phyloP scores from a whole-genome alignment of 495 filamentous ascomycete species.

The Neurospora discreta region DNA sequence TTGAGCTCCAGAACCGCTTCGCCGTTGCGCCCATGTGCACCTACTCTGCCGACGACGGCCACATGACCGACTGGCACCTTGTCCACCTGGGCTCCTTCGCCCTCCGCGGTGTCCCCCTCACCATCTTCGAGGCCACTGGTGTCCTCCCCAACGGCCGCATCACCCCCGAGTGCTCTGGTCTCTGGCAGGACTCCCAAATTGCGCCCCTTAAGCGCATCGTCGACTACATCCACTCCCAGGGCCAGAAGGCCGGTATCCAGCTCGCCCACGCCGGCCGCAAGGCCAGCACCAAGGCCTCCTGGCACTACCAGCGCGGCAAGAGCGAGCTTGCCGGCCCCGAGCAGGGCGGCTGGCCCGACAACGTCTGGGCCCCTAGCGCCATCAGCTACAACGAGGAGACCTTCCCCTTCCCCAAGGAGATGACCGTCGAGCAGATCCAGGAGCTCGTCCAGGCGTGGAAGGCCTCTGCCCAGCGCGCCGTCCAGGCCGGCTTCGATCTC shows the following conservation, averaged over 20 bases:
- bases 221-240: constrained; percentile 51
- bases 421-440: constrained; percentile 52
- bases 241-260: constrained; percentile 59
- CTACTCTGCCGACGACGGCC: constrained; percentile 57
- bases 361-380: constrained; percentile 41
- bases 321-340: constrained; percentile 35
- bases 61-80: constrained; percentile 61
- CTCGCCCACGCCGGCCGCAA: constrained; percentile 68
- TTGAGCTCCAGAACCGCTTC: constrained; percentile 66
- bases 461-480: constrained; percentile 46
- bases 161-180: constrained; percentile 53
- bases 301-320: constrained; percentile 23
- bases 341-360: constrained; percentile 55
- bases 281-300: constrained; percentile 52
- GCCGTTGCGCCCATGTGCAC: constrained; percentile 53
- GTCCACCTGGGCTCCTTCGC: constrained; percentile 51
- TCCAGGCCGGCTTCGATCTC: constrained; percentile 57
- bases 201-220: constrained; percentile 48
- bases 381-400: constrained; percentile 34
- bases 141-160: constrained; percentile 62
- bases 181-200: constrained; percentile 64
- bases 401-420: constrained; percentile 41
- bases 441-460: constrained; percentile 50
- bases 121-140: constrained; percentile 58
- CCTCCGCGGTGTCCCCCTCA: constrained; percentile 51